Percentiles rank a stretch among this genome's conserved stretches.
Conservation (phyloP, 78 protist species). For the Dictyostelium purpureum region DNA sequence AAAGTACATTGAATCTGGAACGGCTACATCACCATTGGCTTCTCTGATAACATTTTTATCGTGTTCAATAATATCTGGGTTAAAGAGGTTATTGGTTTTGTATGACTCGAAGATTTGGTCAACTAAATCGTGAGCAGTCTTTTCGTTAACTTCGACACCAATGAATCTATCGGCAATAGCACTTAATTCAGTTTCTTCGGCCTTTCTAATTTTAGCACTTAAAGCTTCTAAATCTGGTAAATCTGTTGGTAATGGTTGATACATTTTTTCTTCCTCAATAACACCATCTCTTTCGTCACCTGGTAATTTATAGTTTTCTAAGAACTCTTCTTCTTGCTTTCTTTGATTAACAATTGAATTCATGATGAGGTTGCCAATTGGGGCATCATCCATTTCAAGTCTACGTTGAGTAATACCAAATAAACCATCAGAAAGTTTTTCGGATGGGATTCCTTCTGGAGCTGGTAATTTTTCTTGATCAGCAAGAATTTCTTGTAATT, state of each 20-base stretch:
- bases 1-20: conserved; percentile 27
- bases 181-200: not conserved
- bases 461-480: too few relatives aligned
- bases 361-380: too few relatives aligned
- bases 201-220: not conserved
- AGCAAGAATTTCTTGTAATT: too few relatives aligned
- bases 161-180: conserved; percentile 8
- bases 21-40: conserved; percentile 45
- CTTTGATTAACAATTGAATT: not conserved
- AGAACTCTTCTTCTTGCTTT: not conserved
- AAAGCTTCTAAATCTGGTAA: conserved; percentile 21
- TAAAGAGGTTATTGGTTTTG: not conserved
- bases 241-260: not conserved
- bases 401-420: too few relatives aligned
- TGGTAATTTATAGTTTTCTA: not conserved
- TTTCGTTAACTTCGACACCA: conserved; percentile 16
- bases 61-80: conserved; percentile 18
- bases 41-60: conserved; percentile 31
- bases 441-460: too few relatives aligned
- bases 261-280: not conserved
- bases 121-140: conserved; percentile 41
- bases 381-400: too few relatives aligned
- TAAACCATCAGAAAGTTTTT: too few relatives aligned
- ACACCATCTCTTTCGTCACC: not conserved
- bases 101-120: conserved; percentile 20